These are phyloP conservation scores for Begonia fuchsioides DNA, from an alignment of 306 rosid species.

Conservation along the genomic window DNA sequence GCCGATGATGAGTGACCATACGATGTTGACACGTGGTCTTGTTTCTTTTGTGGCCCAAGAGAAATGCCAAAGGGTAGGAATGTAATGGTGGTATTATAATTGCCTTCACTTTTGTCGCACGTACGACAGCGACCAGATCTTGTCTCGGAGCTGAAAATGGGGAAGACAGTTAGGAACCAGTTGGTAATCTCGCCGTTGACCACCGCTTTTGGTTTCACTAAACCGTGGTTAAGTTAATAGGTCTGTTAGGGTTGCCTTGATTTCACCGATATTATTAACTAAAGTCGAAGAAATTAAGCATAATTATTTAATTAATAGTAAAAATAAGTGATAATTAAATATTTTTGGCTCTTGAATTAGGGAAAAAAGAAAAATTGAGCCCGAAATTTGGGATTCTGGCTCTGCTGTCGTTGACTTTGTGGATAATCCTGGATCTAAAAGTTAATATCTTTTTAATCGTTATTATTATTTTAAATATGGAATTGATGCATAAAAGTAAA, in stretches of 20 bases:
- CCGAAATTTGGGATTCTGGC: constrained; percentile 12
- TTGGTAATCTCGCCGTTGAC: constrained; percentile 9
- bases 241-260: constrained; percentile 20
- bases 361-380: constrained; percentile 6
- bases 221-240: constrained; percentile 15
- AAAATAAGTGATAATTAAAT: too few species aligned
- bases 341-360: too few species aligned
- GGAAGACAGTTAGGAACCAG: constrained; percentile 10
- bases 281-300: too few species aligned
- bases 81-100: too few species aligned
- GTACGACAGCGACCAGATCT: constrained; percentile 1
- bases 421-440: background rate
- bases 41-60: background rate
- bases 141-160: constrained; percentile 9
- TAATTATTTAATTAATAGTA: too few species aligned
- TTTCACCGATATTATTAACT: constrained; percentile 13
- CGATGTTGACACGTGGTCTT: background rate
- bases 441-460: background rate
- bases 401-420: constrained; percentile 9
- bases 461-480: background rate
- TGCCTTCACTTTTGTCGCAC: background rate
- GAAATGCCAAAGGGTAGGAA: background rate
- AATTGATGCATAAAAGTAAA: background rate
- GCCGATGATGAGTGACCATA: constrained; percentile 39
- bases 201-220: constrained; percentile 8